Percentiles rank a stretch among this genome's conserved stretches.
phyloP scores from a whole-genome alignment of 2,329 filamentous ascomycete genomes.

The Grosmannia penicillata region DNA sequence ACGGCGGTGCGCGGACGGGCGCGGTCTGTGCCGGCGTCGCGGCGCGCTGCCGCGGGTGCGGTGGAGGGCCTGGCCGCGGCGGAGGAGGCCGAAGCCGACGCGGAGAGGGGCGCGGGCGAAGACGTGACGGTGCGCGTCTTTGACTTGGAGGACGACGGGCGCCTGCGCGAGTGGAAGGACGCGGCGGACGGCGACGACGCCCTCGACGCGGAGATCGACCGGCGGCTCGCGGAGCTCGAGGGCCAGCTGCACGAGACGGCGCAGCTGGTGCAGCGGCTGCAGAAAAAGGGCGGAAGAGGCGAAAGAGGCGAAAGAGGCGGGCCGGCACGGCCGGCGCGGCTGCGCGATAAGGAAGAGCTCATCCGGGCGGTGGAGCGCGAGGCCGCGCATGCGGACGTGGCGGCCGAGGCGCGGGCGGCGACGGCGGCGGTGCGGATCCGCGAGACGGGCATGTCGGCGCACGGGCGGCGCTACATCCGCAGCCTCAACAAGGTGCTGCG shows the following conservation, averaged over 20 bases:
- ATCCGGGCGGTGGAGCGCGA: conserved; percentile 10
- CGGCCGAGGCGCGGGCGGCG: neutral
- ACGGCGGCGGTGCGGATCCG: conserved; percentile 4
- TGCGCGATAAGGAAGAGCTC: conserved; percentile 8
- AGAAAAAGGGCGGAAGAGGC: conserved; percentile 9
- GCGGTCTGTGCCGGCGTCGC: neutral
- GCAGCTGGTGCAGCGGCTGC: conserved; percentile 13
- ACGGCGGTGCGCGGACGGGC: neutral
- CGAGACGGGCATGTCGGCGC: conserved; percentile 12
- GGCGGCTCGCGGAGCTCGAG: conserved; percentile 22
- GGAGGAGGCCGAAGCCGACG: conserved; percentile 5
- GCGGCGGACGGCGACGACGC: conserved; percentile 22
- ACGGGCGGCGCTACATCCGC: conserved; percentile 11
- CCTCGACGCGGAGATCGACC: conserved; percentile 21
- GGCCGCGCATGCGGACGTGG: conserved; percentile 12
- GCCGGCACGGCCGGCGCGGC: conserved; percentile 5
- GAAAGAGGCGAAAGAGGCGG: no score
- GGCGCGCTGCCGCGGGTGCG: neutral
- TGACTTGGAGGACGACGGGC: conserved; percentile 27
- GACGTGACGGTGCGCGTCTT: conserved; percentile 27
- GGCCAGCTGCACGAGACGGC: conserved; percentile 13
- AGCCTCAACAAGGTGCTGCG: conserved; percentile 17
- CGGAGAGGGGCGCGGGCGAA: no score
- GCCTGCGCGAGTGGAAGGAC: conserved; percentile 21
- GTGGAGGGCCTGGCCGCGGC: neutral